phyloP scores from a whole-genome alignment of 306 rosid genomes.

The Canavalia ensiformis region DNA sequence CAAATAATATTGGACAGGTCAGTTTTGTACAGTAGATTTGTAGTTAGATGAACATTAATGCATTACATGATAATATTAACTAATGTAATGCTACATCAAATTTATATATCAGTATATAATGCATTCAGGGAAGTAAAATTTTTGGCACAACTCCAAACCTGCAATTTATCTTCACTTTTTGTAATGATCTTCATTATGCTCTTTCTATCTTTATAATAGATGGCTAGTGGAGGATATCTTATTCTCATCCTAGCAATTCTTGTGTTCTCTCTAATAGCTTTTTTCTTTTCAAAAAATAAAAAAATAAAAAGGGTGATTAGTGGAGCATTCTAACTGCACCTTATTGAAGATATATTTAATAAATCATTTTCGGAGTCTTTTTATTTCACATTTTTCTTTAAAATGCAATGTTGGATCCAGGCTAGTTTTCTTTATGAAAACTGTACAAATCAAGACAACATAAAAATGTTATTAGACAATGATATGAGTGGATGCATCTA shows the following conservation, averaged over 20 bases:
- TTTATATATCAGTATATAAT: neutral
- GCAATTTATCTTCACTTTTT: neutral
- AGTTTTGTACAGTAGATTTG: constrained; percentile 9
- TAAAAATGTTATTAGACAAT: neutral
- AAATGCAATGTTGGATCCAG: neutral
- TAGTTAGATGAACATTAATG: constrained; percentile 16
- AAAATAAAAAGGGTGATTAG: neutral
- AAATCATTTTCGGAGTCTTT: neutral
- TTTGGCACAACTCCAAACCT: constrained; percentile 2
- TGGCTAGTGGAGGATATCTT: neutral
- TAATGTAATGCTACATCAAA: neutral
- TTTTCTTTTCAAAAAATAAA: neutral
- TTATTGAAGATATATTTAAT: neutral
- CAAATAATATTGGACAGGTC: constrained; percentile 97
- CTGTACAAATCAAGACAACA: neutral
- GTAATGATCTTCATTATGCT: neutral
- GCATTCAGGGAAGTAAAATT: constrained; percentile 26
- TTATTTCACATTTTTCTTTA: neutral
- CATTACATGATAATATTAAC: constrained; percentile 17
- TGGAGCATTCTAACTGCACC: neutral
- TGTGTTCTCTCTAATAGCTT: neutral
- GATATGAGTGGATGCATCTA: neutral
- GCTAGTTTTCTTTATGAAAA: neutral
- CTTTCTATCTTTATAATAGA: constrained; percentile 31
- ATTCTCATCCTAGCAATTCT: neutral